phyloP scores from a whole-genome alignment of 176 grass and related monocot species.

The Oryza nivara region DNA sequence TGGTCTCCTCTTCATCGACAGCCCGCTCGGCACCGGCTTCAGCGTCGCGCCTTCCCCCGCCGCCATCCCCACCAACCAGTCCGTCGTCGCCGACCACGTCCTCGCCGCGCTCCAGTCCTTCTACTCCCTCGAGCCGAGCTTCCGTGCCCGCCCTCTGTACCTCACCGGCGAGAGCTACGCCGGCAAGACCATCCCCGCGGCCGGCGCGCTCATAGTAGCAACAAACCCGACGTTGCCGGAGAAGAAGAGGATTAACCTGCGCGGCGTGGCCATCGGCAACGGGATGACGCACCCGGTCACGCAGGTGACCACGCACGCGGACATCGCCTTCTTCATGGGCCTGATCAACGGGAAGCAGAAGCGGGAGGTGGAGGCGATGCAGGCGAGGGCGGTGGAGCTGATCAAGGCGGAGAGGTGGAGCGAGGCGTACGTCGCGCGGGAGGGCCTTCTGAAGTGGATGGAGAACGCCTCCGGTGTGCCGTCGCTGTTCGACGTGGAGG shows the following conservation, averaged over 20 bases:
- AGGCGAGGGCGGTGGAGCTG: slow-evolving; percentile 36
- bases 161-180: slow-evolving; percentile 71
- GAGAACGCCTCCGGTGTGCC: slow-evolving; percentile 46
- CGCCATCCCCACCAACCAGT: slow-evolving; percentile 45
- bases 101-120: slow-evolving; percentile 44
- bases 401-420: slow-evolving; percentile 24
- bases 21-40: slow-evolving; percentile 62
- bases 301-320: slow-evolving; percentile 34
- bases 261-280: slow-evolving; percentile 60
- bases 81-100: slow-evolving; percentile 43
- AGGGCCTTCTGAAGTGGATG: slow-evolving; percentile 13
- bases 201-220: slow-evolving; percentile 25
- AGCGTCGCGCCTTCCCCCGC: slow-evolving; percentile 27
- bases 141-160: slow-evolving; percentile 49
- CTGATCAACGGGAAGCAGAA: slow-evolving; percentile 40
- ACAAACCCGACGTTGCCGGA: background rate
- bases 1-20: slow-evolving; percentile 70
- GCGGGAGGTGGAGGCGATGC: slow-evolving; percentile 29
- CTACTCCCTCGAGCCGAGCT: background rate
- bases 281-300: slow-evolving; percentile 43
- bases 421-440: slow-evolving; percentile 37
- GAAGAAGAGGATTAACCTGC: slow-evolving; percentile 35
- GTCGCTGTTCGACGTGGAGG: slow-evolving; percentile 43
- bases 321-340: slow-evolving; percentile 44
- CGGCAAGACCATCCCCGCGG: slow-evolving; percentile 57